Evolutionary conservation across 352 stramenopile genomes (phyloP).

Genomic region (Pythium apleroticum): DNA sequence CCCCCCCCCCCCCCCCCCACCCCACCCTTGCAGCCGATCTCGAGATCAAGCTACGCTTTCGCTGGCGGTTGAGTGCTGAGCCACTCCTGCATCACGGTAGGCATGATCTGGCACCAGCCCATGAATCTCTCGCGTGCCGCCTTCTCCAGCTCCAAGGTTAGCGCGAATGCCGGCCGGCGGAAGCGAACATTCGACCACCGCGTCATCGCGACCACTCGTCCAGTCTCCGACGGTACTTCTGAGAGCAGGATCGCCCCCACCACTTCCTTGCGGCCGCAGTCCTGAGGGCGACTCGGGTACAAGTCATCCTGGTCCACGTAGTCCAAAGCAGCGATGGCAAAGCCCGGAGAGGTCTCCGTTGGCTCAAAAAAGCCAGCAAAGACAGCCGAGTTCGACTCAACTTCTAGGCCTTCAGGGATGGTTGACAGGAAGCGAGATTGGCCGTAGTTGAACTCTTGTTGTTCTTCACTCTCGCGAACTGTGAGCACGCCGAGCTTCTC

Average conservation of each 20-base stretch:
- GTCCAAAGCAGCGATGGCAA: constrained; percentile 8
- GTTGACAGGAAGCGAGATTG: constrained; percentile 22
- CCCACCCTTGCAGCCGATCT: too few relatives aligned
- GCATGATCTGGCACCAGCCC: constrained; percentile 1
- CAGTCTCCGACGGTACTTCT: background rate
- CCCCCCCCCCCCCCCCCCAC: too few relatives aligned
- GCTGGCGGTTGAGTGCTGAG: background rate
- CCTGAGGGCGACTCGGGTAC: constrained; percentile 11
- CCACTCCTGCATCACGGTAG: background rate
- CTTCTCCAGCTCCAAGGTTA: background rate
- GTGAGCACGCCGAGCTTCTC: constrained; percentile 12
- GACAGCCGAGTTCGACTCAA: constrained; percentile 17
- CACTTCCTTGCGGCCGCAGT: constrained; percentile 3
- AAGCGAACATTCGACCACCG: constrained; percentile 8
- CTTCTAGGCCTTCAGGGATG: constrained; percentile 9
- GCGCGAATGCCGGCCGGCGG: background rate
- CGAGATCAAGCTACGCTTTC: too few relatives aligned
- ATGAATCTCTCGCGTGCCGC: background rate
- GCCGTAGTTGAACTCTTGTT: background rate
- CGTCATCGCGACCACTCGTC: constrained; percentile 4
- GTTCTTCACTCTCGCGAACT: constrained; percentile 20
- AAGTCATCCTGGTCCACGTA: constrained; percentile 21
- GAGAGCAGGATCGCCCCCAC: background rate
- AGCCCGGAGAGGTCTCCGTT: background rate
- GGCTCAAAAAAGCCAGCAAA: background rate